phyloP scores from a whole-genome alignment of 106 monocot genomes.

The Allium fistulosum region DNA sequence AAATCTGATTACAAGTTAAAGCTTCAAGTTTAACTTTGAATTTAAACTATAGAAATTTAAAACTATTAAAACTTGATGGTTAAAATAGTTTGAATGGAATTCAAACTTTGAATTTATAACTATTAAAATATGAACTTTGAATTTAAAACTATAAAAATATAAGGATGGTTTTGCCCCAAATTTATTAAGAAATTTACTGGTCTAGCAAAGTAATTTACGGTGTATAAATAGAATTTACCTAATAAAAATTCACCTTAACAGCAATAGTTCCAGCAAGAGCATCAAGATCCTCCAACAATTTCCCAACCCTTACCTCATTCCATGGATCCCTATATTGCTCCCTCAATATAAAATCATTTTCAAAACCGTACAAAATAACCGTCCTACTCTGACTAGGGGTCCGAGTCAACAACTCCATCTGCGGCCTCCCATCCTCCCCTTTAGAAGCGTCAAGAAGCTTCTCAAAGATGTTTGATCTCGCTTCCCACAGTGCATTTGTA shows the following conservation, averaged over 20 bases:
- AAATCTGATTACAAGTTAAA: no score
- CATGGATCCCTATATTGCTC: slow-evolving; percentile 96
- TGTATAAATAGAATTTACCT: background rate
- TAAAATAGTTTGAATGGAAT: no score
- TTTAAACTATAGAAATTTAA: no score
- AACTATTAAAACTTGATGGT: no score
- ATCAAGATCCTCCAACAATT: slow-evolving; percentile 93
- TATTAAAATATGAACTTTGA: no score
- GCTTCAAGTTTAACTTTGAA: no score
- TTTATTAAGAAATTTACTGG: no score
- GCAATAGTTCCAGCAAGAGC: slow-evolving; percentile 95
- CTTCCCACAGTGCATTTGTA: slow-evolving; percentile 95
- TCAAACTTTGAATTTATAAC: no score
- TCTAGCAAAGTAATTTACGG: no score
- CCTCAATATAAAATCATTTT: slow-evolving; percentile 62
- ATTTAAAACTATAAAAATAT: no score
- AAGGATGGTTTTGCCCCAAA: no score
- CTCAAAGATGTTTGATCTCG: slow-evolving; percentile 90
- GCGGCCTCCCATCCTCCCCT: slow-evolving; percentile 31
- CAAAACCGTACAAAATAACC: slow-evolving; percentile 63
- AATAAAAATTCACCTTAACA: slow-evolving; percentile 51
- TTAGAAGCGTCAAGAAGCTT: slow-evolving; percentile 46
- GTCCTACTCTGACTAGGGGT: slow-evolving; percentile 81
- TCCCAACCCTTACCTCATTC: slow-evolving; percentile 93
- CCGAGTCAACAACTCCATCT: slow-evolving; percentile 58